phyloP scores from a whole-genome alignment of 2,329 filamentous ascomycete species.

The Aureobasidium melanogenum region DNA sequence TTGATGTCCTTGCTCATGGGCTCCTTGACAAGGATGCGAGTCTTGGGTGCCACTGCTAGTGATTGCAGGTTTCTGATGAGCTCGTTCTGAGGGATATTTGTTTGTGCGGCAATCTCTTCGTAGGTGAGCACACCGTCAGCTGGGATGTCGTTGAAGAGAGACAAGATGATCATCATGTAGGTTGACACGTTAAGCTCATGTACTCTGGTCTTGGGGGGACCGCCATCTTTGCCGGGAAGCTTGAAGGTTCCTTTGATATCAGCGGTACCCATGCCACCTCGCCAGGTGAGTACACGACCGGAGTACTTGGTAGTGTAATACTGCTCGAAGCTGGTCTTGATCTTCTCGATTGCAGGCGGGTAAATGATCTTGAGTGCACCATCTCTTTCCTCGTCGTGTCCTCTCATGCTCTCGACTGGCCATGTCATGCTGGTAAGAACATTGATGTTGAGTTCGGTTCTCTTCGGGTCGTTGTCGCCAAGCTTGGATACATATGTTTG shows the following conservation, averaged over 20 bases:
- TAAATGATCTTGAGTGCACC: constrained; percentile 54
- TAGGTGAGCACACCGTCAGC: constrained; percentile 44
- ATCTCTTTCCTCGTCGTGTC: constrained; percentile 43
- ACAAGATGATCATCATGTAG: constrained; percentile 79
- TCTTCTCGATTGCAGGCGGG: constrained; percentile 61
- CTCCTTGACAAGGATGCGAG: constrained; percentile 69
- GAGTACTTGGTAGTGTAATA: constrained; percentile 85
- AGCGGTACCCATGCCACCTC: constrained; percentile 65
- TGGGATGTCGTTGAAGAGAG: constrained; percentile 77
- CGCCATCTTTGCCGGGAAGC: constrained; percentile 60
- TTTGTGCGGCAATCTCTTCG: constrained; percentile 75
- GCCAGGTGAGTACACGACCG: constrained; percentile 82
- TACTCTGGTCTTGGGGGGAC: constrained; percentile 56
- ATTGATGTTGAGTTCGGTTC: constrained; percentile 71
- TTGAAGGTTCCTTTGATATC: constrained; percentile 76
- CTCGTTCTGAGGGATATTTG: constrained; percentile 67
- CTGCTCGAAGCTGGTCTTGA: constrained; percentile 78
- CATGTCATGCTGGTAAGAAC: constrained; percentile 91
- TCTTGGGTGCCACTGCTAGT: constrained; percentile 75
- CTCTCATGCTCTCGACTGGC: constrained; percentile 78
- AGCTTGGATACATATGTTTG: constrained; percentile 57
- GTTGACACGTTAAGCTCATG: constrained; percentile 92
- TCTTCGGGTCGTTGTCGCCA: constrained; percentile 49
- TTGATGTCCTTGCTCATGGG: constrained; percentile 72
- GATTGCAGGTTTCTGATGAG: constrained; percentile 72